Evolutionary conservation across 768 basidiomycete genomes (phyloP).

Genomic region (Tulasnella sp.): DNA sequence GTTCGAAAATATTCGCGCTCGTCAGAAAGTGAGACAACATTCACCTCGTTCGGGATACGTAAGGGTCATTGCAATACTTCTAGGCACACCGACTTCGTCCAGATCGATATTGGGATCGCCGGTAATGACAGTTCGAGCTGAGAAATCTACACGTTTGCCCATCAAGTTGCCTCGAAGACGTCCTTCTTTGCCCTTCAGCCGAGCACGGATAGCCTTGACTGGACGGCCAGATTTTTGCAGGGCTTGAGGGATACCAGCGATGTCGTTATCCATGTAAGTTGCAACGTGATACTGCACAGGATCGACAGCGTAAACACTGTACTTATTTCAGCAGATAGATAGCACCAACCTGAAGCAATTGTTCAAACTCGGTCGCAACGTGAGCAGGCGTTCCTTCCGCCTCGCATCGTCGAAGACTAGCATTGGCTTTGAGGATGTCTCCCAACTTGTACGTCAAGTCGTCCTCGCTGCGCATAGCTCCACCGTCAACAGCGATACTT

Average conservation of each 20-base stretch:
- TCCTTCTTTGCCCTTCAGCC: conserved; percentile 98
- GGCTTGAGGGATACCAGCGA: conserved; percentile 95
- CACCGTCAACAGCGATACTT: conserved; percentile 95
- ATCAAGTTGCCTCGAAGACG: conserved; percentile 96
- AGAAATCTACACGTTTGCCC: conserved; percentile 99
- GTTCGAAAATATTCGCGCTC: conserved; percentile 23
- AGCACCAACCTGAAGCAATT: conserved; percentile 78
- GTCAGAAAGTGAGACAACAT: conserved; percentile 30
- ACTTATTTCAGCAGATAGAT: conserved; percentile 19
- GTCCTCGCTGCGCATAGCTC: conserved; percentile 94
- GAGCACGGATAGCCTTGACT: conserved; percentile 95
- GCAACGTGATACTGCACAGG: conserved; percentile 85
- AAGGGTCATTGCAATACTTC: conserved; percentile 93
- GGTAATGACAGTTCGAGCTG: conserved; percentile 97
- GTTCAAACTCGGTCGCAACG: conserved; percentile 93
- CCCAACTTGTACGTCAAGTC: conserved; percentile 98
- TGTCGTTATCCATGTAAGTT: conserved; percentile 99
- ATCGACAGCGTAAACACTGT: conserved; percentile 19
- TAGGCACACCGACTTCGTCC: conserved; percentile 96
- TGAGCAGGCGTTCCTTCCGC: conserved; percentile 96
- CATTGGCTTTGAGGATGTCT: conserved; percentile 93
- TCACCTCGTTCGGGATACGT: conserved; percentile 94
- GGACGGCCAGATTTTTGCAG: conserved; percentile 96
- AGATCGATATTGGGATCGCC: conserved; percentile 96
- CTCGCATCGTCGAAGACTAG: conserved; percentile 85